phyloP scores from a whole-genome alignment of 2,329 filamentous ascomycete species.

The Ascochyta viciae-villosae region DNA sequence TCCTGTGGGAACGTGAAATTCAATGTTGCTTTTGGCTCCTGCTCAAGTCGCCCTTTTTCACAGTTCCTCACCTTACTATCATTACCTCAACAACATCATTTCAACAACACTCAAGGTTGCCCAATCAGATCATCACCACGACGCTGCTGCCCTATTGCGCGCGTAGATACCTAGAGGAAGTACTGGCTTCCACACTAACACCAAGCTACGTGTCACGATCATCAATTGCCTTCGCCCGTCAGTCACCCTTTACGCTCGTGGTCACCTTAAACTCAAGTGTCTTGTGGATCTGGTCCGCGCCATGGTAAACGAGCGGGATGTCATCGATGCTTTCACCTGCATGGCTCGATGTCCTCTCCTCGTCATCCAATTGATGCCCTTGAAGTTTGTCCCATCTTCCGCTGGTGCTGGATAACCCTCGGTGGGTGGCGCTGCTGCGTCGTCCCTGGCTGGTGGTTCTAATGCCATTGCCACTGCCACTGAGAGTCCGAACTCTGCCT shows the following conservation, averaged over 20 bases:
- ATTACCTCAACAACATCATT: constrained; percentile 10
- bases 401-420: constrained; percentile 6
- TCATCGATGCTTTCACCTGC: constrained; percentile 4
- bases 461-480: constrained; percentile 5
- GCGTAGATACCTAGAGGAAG: constrained; percentile 10
- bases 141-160: constrained; percentile 5
- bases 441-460: constrained; percentile 4
- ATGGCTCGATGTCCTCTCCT: constrained; percentile 8
- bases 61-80: constrained; percentile 2
- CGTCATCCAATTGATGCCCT: constrained; percentile 5
- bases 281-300: constrained; percentile 7
- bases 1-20: constrained; percentile 5
- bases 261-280: constrained; percentile 9
- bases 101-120: constrained; percentile 10
- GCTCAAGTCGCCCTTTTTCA: constrained; percentile 8
- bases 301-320: constrained; percentile 4
- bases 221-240: constrained; percentile 6
- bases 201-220: constrained; percentile 12
- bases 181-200: constrained; percentile 10
- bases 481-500: constrained; percentile 8
- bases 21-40: constrained; percentile 9
- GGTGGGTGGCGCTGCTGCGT: constrained; percentile 3
- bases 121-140: constrained; percentile 6
- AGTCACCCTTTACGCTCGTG: constrained; percentile 7
- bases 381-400: constrained; percentile 11